Conservation (phyloP, 306 rosid species). For the Morella rubra region DNA sequence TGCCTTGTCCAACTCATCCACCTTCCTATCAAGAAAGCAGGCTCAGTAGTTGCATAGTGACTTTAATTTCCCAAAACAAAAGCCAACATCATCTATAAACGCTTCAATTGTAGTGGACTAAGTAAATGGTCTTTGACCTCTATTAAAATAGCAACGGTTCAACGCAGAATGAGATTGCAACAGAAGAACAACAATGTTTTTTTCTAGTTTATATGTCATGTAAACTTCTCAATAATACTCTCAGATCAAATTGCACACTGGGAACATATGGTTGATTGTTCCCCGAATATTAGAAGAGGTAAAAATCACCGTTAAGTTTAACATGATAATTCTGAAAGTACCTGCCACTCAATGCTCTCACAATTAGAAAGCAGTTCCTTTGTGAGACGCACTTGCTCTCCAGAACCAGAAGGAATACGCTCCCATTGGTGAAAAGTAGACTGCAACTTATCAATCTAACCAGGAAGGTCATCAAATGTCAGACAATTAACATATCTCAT, state of each 20-base stretch:
- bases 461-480: conserved; percentile 22
- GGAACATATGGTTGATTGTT: neutral
- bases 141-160: neutral
- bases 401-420: conserved; percentile 43
- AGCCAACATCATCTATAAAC: neutral
- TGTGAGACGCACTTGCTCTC: conserved; percentile 54
- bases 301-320: neutral
- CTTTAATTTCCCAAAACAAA: neutral
- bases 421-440: conserved; percentile 84
- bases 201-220: neutral
- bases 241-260: conserved; percentile 4
- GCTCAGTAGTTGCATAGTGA: conserved; percentile 46
- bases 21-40: conserved; percentile 87
- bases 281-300: neutral
- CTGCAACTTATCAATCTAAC: conserved; percentile 79
- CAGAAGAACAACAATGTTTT: conserved; percentile 2
- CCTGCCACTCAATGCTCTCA: conserved; percentile 97
- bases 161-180: neutral
- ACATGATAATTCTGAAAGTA: conserved; percentile 18
- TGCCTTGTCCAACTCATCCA: conserved; percentile 94
- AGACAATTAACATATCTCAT: conserved; percentile 18
- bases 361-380: conserved; percentile 71
- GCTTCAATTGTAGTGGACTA: neutral
- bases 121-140: neutral
- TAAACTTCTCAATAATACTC: conserved; percentile 8